phyloP scores from a whole-genome alignment of 2,329 filamentous ascomycete genomes.

The Calonectria pseudoreteaudii region DNA sequence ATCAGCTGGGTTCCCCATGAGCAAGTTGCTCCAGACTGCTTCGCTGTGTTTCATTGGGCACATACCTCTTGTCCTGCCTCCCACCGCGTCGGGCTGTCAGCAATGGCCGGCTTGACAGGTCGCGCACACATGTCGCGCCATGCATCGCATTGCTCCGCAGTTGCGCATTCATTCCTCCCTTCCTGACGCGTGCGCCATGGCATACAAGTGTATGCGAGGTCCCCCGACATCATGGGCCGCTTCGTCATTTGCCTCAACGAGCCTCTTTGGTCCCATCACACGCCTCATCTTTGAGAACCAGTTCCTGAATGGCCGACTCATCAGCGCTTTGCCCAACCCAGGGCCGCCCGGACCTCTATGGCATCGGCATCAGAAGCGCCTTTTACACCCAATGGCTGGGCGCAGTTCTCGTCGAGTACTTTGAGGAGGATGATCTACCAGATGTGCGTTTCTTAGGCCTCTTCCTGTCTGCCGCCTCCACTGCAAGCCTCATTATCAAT shows the following conservation, averaged over 20 bases:
- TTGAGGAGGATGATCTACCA: slow-evolving; percentile 43
- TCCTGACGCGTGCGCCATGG: neutral
- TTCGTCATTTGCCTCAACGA: neutral
- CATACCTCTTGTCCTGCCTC: neutral
- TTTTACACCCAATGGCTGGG: slow-evolving; percentile 53
- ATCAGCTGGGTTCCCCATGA: neutral
- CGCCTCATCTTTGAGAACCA: neutral
- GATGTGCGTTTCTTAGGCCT: slow-evolving; percentile 49
- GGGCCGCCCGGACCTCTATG: slow-evolving; percentile 48
- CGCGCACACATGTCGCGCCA: slow-evolving; percentile 11
- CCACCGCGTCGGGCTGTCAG: slow-evolving; percentile 24
- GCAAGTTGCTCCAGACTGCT: neutral
- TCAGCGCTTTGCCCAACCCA: slow-evolving; percentile 38
- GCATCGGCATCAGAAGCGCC: slow-evolving; percentile 49
- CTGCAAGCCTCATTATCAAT: slow-evolving; percentile 45
- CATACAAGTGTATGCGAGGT: slow-evolving; percentile 39
- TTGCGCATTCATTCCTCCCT: neutral
- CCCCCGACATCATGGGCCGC: slow-evolving; percentile 9
- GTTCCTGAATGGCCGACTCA: slow-evolving; percentile 21
- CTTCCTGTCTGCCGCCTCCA: slow-evolving; percentile 44
- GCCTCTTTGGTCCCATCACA: neutral
- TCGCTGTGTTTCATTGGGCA: slow-evolving; percentile 18
- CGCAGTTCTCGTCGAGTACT: slow-evolving; percentile 45
- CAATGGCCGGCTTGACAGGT: slow-evolving; percentile 10
- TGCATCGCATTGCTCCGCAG: slow-evolving; percentile 8